phyloP scores from a whole-genome alignment of 2,329 filamentous ascomycete species.

The Decorospora gaudefroyi region DNA sequence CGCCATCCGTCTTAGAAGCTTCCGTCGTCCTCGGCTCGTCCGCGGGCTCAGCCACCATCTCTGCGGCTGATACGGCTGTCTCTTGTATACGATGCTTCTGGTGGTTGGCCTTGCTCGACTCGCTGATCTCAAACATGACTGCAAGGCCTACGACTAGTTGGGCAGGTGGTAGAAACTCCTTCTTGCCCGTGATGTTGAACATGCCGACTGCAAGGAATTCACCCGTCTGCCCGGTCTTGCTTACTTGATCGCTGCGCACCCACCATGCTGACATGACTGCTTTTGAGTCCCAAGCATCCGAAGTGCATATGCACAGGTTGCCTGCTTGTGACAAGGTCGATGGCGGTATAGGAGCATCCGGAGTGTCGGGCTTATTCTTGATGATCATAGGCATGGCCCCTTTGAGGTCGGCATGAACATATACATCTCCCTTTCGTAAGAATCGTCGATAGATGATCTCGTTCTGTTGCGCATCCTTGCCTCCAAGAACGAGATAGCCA shows the following conservation, averaged over 20 bases:
- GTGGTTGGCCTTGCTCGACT: conserved; percentile 81
- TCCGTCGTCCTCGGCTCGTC: conserved; percentile 24
- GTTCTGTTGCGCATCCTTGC: conserved; percentile 85
- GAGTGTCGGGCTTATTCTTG: conserved; percentile 78
- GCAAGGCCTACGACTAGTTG: conserved; percentile 87
- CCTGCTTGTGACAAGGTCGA: conserved; percentile 91
- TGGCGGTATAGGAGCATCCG: conserved; percentile 86
- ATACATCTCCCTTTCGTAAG: conserved; percentile 85
- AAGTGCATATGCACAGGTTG: conserved; percentile 79
- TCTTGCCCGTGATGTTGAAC: conserved; percentile 82
- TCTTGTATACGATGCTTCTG: conserved; percentile 70
- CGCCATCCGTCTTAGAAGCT: conserved; percentile 30
- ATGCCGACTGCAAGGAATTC: conserved; percentile 78
- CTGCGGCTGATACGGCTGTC: conserved; percentile 27
- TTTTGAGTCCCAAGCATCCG: conserved; percentile 93
- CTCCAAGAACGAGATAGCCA: conserved; percentile 87
- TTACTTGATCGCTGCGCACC: conserved; percentile 88
- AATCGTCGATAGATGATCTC: conserved; percentile 90
- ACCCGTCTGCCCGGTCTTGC: conserved; percentile 78
- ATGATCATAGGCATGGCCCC: conserved; percentile 85
- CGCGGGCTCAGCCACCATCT: conserved; percentile 25
- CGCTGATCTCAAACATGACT: conserved; percentile 84
- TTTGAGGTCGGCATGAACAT: conserved; percentile 85
- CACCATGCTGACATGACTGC: conserved; percentile 96
- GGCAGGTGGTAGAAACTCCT: conserved; percentile 87